Evolutionary conservation across 2,329 filamentous ascomycete genomes (phyloP).

Genomic region (Geosmithia flava): DNA sequence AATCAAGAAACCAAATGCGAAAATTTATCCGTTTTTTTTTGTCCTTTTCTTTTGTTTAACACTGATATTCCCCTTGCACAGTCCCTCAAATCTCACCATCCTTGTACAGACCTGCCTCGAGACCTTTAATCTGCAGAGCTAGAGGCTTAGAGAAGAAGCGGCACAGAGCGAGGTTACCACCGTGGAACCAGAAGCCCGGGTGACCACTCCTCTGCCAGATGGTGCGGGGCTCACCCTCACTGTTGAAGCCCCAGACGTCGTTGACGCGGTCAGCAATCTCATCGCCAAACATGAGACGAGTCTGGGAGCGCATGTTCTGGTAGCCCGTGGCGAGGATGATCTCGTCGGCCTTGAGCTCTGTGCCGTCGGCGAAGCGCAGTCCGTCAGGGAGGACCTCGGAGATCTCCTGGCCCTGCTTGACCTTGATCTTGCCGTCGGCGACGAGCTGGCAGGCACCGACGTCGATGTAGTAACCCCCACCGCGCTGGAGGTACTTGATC

Average conservation of each 20-base stretch:
- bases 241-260: conserved; percentile 51
- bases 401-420: conserved; percentile 47
- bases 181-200: conserved; percentile 54
- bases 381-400: conserved; percentile 31
- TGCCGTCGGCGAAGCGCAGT: conserved; percentile 38
- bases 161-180: conserved; percentile 51
- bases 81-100: conserved; percentile 18
- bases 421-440: conserved; percentile 48
- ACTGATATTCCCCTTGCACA: too few species aligned
- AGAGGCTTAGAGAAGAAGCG: conserved; percentile 45
- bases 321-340: conserved; percentile 54
- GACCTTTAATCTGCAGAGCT: conserved; percentile 38
- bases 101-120: conserved; percentile 22
- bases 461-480: conserved; percentile 61
- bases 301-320: conserved; percentile 54
- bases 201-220: conserved; percentile 50
- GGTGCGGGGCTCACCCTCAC: conserved; percentile 40
- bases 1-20: background rate
- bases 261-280: conserved; percentile 42
- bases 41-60: background rate
- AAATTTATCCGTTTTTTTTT: background rate
- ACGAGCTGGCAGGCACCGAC: conserved; percentile 53
- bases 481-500: conserved; percentile 51
- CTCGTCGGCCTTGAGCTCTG: conserved; percentile 45
- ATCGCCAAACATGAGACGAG: conserved; percentile 49